Evolutionary conservation across 2,329 filamentous ascomycete species (phyloP), one percentile per base, ranked within the genome.

Genomic region (Emmonsiellopsis sp.): DNA sequence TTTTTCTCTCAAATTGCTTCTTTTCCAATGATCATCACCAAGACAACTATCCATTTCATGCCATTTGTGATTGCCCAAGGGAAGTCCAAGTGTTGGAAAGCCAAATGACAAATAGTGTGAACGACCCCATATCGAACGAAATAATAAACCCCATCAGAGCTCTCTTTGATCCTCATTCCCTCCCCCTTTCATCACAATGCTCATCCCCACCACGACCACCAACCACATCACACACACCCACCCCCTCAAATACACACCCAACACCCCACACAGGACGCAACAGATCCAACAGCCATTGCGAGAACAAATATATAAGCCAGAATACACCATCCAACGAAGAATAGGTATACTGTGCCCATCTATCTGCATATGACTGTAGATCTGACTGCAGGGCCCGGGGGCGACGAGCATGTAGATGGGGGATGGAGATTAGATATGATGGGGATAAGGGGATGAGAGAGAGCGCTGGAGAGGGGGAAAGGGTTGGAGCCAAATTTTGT

Each of bases 151-250:
- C 21, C 34, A 49, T 49, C 46, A 49, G 46, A 49, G 46, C 46
- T 49, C 46, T 49, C 46, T 49, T 49, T 49, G 46, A 32, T 49
- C 46, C 46, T 49, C 46, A 49, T 49, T 40, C 46, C 17, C 5
- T 8, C 46, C 10, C 32, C 10, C 27, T 31, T 39, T 5, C 4
- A n/a, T 13, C 17, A 4, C 34, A 31, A 49, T 39, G n/a, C 36
- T 27, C 11, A 5, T 27, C 21, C 1, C 5, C 21, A 27, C 21
- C 21, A 27, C 21, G 3, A 27, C 21, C 21, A 27, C 21, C 13
- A 33, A 17, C 17, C 13, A 33, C 46, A 39, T 49, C 17, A 27
- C 36, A 31, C 27, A 33, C 2, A 6, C 7, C 34, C 34, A 27
- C 5, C 21, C 11, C 6, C 11, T 27, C 21, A 27, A 27, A 1